phyloP scores from a whole-genome alignment of 495 filamentous ascomycete genomes.

The Neurospora hispaniola region DNA sequence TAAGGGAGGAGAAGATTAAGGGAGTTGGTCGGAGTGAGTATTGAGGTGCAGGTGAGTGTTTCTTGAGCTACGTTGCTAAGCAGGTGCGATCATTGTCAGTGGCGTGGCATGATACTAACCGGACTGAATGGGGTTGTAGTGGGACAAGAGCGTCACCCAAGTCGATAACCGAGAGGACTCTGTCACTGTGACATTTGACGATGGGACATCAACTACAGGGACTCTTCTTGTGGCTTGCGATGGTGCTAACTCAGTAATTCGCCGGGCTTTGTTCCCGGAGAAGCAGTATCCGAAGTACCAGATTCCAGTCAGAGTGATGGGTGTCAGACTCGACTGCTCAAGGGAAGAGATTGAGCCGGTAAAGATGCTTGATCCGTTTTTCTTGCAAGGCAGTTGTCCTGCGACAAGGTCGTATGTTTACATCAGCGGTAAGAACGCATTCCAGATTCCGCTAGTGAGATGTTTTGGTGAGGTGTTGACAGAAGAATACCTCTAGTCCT shows the following conservation, averaged over 20 bases:
- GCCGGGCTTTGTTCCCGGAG: conserved; percentile 16
- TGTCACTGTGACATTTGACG: conserved; percentile 19
- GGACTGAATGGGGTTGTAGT: conserved; percentile 8
- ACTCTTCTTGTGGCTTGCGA: conserved; percentile 24
- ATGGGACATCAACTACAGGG: conserved; percentile 17
- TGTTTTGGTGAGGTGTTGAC: background rate
- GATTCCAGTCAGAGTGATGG: conserved; percentile 22
- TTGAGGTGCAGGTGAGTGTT: conserved; percentile 33
- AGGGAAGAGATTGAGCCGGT: conserved; percentile 20
- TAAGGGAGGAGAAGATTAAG: conserved; percentile 38
- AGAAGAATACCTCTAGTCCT: conserved; percentile 13
- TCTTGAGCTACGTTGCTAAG: background rate
- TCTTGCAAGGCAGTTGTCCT: conserved; percentile 51
- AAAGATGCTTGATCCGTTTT: conserved; percentile 42
- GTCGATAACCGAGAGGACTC: conserved; percentile 11
- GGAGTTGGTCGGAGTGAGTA: conserved; percentile 34
- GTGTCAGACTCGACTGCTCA: conserved; percentile 19
- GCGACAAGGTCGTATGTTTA: conserved; percentile 40
- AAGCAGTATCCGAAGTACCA: conserved; percentile 3
- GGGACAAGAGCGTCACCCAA: conserved; percentile 14
- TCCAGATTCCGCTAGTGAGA: background rate
- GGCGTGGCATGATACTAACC: background rate
- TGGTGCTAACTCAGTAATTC: conserved; percentile 18
- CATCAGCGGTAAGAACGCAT: conserved; percentile 19
- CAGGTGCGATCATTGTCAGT: background rate